Evolutionary conservation across 306 rosid genomes (phyloP).

Genomic region (Arachis hypogaea): DNA sequence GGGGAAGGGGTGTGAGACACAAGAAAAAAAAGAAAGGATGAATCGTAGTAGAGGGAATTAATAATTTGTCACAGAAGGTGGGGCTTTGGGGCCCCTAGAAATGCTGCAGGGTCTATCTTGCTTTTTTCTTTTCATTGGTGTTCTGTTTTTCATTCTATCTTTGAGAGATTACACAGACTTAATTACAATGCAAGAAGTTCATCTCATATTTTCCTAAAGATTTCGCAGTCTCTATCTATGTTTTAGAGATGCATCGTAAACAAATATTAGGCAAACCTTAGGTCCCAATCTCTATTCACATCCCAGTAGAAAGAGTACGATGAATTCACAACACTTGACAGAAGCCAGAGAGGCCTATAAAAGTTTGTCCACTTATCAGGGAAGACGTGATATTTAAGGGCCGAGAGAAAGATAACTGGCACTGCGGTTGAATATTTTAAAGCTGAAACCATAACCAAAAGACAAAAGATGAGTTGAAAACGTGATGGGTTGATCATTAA

Average conservation of each 20-base stretch:
- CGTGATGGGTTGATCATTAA: conserved; percentile 12
- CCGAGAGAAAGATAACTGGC: conserved; percentile 92
- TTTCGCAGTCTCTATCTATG: not conserved
- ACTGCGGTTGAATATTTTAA: conserved; percentile 93
- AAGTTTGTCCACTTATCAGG: conserved; percentile 83
- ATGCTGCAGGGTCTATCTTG: too few relatives aligned
- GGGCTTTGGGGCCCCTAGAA: not conserved
- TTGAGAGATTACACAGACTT: not conserved
- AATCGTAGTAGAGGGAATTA: not conserved
- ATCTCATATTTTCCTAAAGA: not conserved
- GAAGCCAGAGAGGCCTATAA: conserved; percentile 97
- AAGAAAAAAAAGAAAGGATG: not conserved
- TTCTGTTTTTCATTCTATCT: not conserved
- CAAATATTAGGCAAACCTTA: conserved; percentile 63
- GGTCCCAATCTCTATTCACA: conserved; percentile 96
- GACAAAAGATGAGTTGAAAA: conserved; percentile 30
- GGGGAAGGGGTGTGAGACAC: not conserved
- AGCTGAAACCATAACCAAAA: conserved; percentile 74
- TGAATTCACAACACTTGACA: conserved; percentile 85
- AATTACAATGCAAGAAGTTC: not conserved
- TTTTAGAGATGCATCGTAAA: conserved; percentile 23
- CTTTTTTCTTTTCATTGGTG: not conserved
- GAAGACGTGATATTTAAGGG: conserved; percentile 89
- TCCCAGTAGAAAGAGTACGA: conserved; percentile 99
- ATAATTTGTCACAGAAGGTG: not conserved